Percentiles rank a stretch among this genome's conserved stretches.
These are phyloP conservation scores for Backusella luteola DNA, from an alignment of 192 early-diverging fungal genomes.

Conservation along the genomic window DNA sequence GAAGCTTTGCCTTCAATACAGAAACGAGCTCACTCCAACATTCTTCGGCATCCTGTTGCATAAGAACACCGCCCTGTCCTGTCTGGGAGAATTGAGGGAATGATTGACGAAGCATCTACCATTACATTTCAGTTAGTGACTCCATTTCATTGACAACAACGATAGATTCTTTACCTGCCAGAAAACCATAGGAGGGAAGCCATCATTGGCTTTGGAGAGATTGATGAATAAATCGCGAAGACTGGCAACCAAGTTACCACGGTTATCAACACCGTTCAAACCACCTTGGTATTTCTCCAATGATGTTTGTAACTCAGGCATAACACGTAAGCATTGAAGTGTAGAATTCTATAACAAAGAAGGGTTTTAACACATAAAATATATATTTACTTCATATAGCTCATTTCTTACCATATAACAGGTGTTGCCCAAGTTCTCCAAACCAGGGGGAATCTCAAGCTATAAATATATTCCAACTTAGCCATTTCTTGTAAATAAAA, in stretches of 20 bases:
- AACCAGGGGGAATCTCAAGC: slow-evolving; percentile 88
- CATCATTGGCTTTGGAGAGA: slow-evolving; percentile 65
- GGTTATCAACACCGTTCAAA: slow-evolving; percentile 47
- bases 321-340: slow-evolving; percentile 87
- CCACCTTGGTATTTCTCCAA: slow-evolving; percentile 51
- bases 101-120: slow-evolving; percentile 62
- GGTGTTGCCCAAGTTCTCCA: slow-evolving; percentile 92
- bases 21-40: slow-evolving; percentile 90
- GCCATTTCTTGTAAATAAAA: not conserved
- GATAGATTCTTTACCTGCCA: slow-evolving; percentile 50
- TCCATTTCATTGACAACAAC: too few relatives aligned
- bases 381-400: slow-evolving; percentile 11
- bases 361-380: not conserved
- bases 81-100: slow-evolving; percentile 89
- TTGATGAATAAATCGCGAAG: slow-evolving; percentile 74
- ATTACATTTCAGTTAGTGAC: not conserved
- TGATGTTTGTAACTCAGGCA: slow-evolving; percentile 75
- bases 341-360: slow-evolving; percentile 69
- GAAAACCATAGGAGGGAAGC: slow-evolving; percentile 78
- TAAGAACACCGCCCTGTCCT: slow-evolving; percentile 64
- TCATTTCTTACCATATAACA: slow-evolving; percentile 64
- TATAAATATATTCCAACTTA: slow-evolving; percentile 27
- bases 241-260: slow-evolving; percentile 64
- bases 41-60: slow-evolving; percentile 99
- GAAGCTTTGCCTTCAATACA: slow-evolving; percentile 62